phyloP scores from a whole-genome alignment of 257 asterid genomes.

The Paraleonurus japonicus region DNA sequence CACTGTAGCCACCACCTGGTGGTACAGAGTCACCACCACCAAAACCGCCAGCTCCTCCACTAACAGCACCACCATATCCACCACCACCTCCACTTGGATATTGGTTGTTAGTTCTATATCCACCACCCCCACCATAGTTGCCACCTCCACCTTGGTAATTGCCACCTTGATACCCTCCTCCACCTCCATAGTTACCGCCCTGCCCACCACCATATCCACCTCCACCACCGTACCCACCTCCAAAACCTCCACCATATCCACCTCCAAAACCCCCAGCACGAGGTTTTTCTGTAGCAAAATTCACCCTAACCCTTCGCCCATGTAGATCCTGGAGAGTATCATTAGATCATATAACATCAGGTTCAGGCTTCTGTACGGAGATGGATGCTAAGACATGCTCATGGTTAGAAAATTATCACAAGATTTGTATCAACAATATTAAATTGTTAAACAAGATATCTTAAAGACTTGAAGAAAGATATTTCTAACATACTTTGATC shows the following conservation, averaged over 20 bases:
- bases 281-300: conserved; percentile 50
- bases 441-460: not conserved
- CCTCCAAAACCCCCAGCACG: conserved; percentile 51
- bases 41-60: conserved; percentile 25
- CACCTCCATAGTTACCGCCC: conserved; percentile 28
- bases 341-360: not conserved
- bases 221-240: conserved; percentile 26
- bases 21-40: conserved; percentile 32
- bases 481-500: not conserved
- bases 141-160: conserved; percentile 27
- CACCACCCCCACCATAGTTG: conserved; percentile 21
- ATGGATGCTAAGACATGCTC: not conserved
- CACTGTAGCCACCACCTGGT: conserved; percentile 24
- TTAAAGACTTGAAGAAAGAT: not conserved
- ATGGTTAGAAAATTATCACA: not conserved
- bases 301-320: conserved; percentile 56
- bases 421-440: not conserved
- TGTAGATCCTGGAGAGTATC: conserved; percentile 44
- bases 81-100: conserved; percentile 20
- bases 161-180: conserved; percentile 22
- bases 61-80: conserved; percentile 27
- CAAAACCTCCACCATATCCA: conserved; percentile 34
- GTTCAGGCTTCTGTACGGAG: not conserved
- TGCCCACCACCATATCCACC: conserved; percentile 34
- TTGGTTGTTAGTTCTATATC: conserved; percentile 5